Evolutionary conservation across 805 yeast species (phyloP), one percentile per base, ranked within the genome.

Genomic region (Lachancea meyersii): DNA sequence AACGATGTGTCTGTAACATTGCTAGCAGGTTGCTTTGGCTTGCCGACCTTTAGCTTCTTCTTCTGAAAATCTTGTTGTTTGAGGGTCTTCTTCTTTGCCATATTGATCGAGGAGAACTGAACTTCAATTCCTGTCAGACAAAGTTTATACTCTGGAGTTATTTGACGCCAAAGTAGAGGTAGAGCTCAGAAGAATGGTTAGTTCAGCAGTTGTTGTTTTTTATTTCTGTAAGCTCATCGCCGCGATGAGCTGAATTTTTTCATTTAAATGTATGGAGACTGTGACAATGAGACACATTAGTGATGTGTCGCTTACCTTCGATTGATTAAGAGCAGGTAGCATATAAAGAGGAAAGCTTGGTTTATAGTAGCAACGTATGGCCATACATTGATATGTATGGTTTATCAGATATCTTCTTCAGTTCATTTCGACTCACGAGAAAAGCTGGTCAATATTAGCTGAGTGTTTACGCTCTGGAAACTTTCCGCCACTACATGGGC

Each of bases 1-100:
- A 91, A 91, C 0, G 94, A 82, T 0, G 95, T 86, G 51, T 84
- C 91, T 4, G 98, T 93, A 45, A 73, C 77, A 58, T 87, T 86
- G 16, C 79, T 76, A 5, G 88, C 79, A 48, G 77, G 77, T 5
- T 79, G 77, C 16, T 77, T 76, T 2, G 82, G 69, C 63, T 93
- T 93, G 44, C 98, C 98, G 26, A 93, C 97, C 55, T 75, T 82
- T 40, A 93, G 74, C 69, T 86, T 91, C 46, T 82, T 61, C 70
- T 73, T 53, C 63, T 76, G 35, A 79, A 77, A 51, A 60, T 76
- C 80, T 63, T 75, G 49, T 46, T 60, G 63, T 52, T 65, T 67
- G 35, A 62, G 61, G 41, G 65, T 67, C 48, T 64, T 67, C 53
- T 66, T 67, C 49, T 64, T 67, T 8, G 61, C 57, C 60, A 67